Conservation (phyloP, 805 yeast species). For the Grigorovia yakushimaensis region DNA sequence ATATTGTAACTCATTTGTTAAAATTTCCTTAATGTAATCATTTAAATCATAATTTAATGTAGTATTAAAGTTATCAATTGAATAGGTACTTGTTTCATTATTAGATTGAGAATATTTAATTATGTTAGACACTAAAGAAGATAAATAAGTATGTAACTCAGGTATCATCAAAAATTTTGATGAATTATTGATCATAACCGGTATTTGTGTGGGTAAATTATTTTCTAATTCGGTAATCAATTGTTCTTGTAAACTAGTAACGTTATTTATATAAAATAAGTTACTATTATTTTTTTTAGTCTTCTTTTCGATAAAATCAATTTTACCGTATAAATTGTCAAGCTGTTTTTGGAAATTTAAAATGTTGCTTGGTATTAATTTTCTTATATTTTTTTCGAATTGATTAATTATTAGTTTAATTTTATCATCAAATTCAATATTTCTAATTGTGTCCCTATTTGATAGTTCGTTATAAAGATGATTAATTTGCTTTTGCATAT, state of each 20-base stretch:
- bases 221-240: constrained; percentile 13
- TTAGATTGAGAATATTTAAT: constrained; percentile 3
- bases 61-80: background rate
- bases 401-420: constrained; percentile 22
- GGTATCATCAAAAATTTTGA: constrained; percentile 23
- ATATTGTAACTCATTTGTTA: constrained; percentile 25
- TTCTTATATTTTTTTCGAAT: constrained; percentile 26
- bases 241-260: constrained; percentile 18
- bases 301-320: background rate
- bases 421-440: constrained; percentile 22
- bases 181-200: constrained; percentile 20
- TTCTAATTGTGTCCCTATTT: constrained; percentile 16
- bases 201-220: constrained; percentile 23
- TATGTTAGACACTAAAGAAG: constrained; percentile 11
- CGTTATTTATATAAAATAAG: constrained; percentile 12
- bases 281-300: constrained; percentile 1
- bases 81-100: background rate
- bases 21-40: constrained; percentile 23
- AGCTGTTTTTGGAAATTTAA: constrained; percentile 14
- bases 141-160: constrained; percentile 21
- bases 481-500: constrained; percentile 22
- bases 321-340: constrained; percentile 1
- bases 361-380: constrained; percentile 21
- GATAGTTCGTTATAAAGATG: constrained; percentile 21
- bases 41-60: constrained; percentile 19